A percentile compares a stretch with the other conserved stretches of the same genome.
These are phyloP conservation scores for Metschnikowia vanudenii DNA, from an alignment of 805 yeast genomes.

Conservation along the genomic window DNA sequence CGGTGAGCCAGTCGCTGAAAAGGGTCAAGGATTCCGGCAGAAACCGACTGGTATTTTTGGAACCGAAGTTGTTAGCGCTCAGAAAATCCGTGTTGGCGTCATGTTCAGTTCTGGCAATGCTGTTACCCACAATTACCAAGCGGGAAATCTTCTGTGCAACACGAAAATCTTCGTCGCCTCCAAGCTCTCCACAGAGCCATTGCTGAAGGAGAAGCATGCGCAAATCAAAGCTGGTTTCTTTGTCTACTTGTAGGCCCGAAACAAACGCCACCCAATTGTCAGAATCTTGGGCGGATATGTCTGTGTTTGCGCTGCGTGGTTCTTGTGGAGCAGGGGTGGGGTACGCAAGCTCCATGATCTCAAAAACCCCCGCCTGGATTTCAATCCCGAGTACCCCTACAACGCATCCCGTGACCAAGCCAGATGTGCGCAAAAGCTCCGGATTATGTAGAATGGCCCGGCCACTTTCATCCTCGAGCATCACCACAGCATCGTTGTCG, in stretches of 20 bases:
- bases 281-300: neutral
- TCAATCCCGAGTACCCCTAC: constrained; percentile 87
- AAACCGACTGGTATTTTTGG: constrained; percentile 53
- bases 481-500: constrained; percentile 53
- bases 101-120: constrained; percentile 40
- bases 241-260: constrained; percentile 69
- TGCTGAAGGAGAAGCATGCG: constrained; percentile 61
- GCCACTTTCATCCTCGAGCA: constrained; percentile 93
- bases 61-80: constrained; percentile 47
- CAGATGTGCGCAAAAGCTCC: constrained; percentile 46
- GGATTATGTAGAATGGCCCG: constrained; percentile 72
- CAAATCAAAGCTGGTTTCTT: constrained; percentile 42
- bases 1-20: constrained; percentile 60
- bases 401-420: constrained; percentile 86
- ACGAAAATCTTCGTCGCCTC: constrained; percentile 27
- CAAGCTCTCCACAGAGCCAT: constrained; percentile 70
- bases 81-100: constrained; percentile 26
- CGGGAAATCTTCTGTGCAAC: constrained; percentile 39
- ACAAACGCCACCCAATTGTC: constrained; percentile 53
- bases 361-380: constrained; percentile 76
- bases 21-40: constrained; percentile 46
- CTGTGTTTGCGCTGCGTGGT: constrained; percentile 19
- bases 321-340: constrained; percentile 65
- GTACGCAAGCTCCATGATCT: constrained; percentile 73
- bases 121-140: constrained; percentile 72